A percentile compares a stretch with the other conserved stretches of the same genome.
These are phyloP conservation scores for Cylindrotheca closterium DNA, from an alignment of 108 stramenopile species.

Conservation along the genomic window DNA sequence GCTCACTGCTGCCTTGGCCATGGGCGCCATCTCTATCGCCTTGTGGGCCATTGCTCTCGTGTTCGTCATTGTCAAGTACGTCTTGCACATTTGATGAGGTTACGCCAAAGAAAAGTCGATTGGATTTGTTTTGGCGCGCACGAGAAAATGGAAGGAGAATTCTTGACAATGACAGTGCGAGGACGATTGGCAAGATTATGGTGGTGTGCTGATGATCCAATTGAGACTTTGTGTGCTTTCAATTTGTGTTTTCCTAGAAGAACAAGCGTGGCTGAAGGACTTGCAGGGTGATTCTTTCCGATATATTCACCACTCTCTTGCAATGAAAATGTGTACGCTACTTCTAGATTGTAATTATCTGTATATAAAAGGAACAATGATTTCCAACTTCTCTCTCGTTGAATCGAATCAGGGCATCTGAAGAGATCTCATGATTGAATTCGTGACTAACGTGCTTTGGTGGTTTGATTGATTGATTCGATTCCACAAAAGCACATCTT, in stretches of 20 bases:
- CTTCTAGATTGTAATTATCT: slow-evolving; percentile 17
- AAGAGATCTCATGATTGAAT: no score
- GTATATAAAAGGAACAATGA: no score
- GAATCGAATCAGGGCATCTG: no score
- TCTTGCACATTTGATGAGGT: slow-evolving; percentile 29
- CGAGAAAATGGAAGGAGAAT: slow-evolving; percentile 23
- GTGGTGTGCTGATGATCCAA: slow-evolving; percentile 15
- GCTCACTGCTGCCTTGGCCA: slow-evolving; percentile 29
- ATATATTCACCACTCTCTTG: slow-evolving; percentile 37
- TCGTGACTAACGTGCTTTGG: no score
- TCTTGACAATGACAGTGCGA: slow-evolving; percentile 39
- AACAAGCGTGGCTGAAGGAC: slow-evolving; percentile 52
- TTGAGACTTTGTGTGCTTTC: not conserved
- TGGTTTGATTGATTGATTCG: no score
- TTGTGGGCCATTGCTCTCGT: slow-evolving; percentile 31
- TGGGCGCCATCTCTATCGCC: slow-evolving; percentile 27
- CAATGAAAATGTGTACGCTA: slow-evolving; percentile 34
- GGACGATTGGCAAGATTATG: slow-evolving; percentile 34
- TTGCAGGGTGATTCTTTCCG: slow-evolving; percentile 58
- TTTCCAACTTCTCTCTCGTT: no score
- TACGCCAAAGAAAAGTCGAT: slow-evolving; percentile 4
- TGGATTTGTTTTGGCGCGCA: slow-evolving; percentile 1
- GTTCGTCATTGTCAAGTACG: slow-evolving; percentile 19
- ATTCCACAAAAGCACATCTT: no score
- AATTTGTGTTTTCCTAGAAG: slow-evolving; percentile 23